phyloP scores from a whole-genome alignment of 805 yeast species.

The Pichia rugopelliculosa region DNA sequence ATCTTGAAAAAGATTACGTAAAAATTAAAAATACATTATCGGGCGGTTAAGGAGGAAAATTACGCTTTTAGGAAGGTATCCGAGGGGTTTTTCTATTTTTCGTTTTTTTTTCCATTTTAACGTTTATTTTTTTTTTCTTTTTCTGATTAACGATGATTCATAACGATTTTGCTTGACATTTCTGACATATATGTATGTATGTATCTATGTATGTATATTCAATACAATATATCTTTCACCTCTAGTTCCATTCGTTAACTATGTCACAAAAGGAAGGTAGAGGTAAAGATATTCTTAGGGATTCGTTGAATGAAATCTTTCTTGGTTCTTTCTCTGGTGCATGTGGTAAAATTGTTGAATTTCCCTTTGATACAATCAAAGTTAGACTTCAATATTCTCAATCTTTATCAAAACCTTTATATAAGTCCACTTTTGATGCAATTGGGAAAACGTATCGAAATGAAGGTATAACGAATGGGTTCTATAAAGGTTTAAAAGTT shows the following conservation, averaged over 20 bases:
- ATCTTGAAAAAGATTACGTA: no score
- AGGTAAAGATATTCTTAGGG: slow-evolving; percentile 15
- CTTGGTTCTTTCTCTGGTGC: slow-evolving; percentile 67
- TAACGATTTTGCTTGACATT: no score
- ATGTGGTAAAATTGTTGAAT: slow-evolving; percentile 76
- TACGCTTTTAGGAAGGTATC: no score
- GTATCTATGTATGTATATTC: no score
- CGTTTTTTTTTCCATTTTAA: no score
- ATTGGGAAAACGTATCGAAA: slow-evolving; percentile 49
- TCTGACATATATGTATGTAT: no score
- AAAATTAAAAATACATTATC: no score
- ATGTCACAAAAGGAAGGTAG: neutral
- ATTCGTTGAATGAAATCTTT: slow-evolving; percentile 34
- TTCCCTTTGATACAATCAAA: slow-evolving; percentile 88
- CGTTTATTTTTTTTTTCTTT: no score
- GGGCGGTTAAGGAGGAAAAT: no score
- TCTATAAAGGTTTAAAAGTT: slow-evolving; percentile 71
- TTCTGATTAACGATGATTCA: no score
- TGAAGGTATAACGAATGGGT: slow-evolving; percentile 68
- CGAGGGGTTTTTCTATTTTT: no score
- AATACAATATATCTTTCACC: neutral
- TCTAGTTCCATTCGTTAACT: no score
- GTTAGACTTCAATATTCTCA: slow-evolving; percentile 75
- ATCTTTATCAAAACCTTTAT: slow-evolving; percentile 44
- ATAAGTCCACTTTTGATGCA: slow-evolving; percentile 58